Percentiles rank a stretch among this genome's conserved stretches.
These are phyloP conservation scores for Hymenoscyphus fraxineus DNA, from an alignment of 2,329 filamentous ascomycete genomes.

Conservation along the genomic window DNA sequence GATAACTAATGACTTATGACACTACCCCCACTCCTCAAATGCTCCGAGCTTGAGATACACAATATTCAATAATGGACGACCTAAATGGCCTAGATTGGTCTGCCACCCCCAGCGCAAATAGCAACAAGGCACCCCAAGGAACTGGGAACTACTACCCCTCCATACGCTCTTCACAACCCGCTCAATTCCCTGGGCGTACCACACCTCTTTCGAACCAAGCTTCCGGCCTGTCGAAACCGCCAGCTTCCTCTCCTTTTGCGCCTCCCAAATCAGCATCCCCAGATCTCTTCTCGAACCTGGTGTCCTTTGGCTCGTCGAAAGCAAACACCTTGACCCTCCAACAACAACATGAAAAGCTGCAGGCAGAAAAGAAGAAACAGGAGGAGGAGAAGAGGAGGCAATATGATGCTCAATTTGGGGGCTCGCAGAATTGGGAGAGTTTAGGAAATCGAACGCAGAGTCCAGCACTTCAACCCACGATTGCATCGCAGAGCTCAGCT, in stretches of 20 bases:
- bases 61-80: slow-evolving; percentile 52
- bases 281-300: slow-evolving; percentile 76
- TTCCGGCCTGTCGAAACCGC: slow-evolving; percentile 39
- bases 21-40: slow-evolving; percentile 14
- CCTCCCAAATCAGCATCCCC: slow-evolving; percentile 43
- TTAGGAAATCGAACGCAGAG: slow-evolving; percentile 47
- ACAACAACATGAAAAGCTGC: slow-evolving; percentile 68
- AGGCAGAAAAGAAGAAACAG: slow-evolving; percentile 64
- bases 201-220: slow-evolving; percentile 45
- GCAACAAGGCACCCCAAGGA: slow-evolving; percentile 43
- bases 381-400: slow-evolving; percentile 69
- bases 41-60: slow-evolving; percentile 6
- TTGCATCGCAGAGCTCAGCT: slow-evolving; percentile 46
- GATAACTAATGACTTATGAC: slow-evolving; percentile 20
- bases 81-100: slow-evolving; percentile 60
- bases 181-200: slow-evolving; percentile 51
- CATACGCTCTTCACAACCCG: slow-evolving; percentile 47
- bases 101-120: slow-evolving; percentile 34
- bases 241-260: slow-evolving; percentile 32
- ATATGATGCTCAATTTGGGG: slow-evolving; percentile 74
- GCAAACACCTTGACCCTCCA: slow-evolving; percentile 71
- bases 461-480: slow-evolving; percentile 38
- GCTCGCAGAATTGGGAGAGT: slow-evolving; percentile 71
- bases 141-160: slow-evolving; percentile 44
- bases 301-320: slow-evolving; percentile 55